Percentiles rank a stretch among this genome's conserved stretches.
Conservation (phyloP, 192 early-diverging fungal genomes). For the Dimargaris verticillata region DNA sequence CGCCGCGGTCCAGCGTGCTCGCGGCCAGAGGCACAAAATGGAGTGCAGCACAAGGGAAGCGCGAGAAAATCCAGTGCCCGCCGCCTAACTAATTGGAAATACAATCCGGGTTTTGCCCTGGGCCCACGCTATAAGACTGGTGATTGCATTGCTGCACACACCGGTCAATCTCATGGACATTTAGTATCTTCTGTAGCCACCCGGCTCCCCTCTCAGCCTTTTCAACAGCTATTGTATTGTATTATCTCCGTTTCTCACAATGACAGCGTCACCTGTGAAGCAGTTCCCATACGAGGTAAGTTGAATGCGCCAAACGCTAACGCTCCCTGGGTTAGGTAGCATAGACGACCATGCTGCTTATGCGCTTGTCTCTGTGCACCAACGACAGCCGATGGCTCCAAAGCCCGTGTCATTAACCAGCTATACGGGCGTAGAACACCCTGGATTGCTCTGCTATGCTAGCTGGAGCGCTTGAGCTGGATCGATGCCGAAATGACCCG, state of each 20-base stretch:
- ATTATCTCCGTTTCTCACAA: neutral
- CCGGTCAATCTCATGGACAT: no score
- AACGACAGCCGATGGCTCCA: neutral
- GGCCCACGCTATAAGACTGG: no score
- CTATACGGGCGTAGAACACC: neutral
- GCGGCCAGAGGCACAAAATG: no score
- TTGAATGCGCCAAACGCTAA: neutral
- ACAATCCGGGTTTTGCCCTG: no score
- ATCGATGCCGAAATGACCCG: conserved; percentile 34
- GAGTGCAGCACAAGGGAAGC: no score
- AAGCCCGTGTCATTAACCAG: neutral
- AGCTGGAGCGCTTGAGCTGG: conserved; percentile 18
- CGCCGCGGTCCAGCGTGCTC: no score
- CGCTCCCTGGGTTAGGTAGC: neutral
- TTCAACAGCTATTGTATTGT: neutral
- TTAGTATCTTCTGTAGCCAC: no score
- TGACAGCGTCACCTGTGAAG: neutral
- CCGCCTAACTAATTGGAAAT: no score
- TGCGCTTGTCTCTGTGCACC: neutral
- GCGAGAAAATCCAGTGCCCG: no score
- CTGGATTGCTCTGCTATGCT: neutral
- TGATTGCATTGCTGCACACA: no score
- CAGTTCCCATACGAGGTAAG: conserved; percentile 1
- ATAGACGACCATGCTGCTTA: neutral
- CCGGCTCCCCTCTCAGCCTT: no score